Evolutionary conservation across 768 basidiomycete species (phyloP), one percentile per base, ranked within the genome.

Genomic region (Cystofilobasidium capitatum): DNA sequence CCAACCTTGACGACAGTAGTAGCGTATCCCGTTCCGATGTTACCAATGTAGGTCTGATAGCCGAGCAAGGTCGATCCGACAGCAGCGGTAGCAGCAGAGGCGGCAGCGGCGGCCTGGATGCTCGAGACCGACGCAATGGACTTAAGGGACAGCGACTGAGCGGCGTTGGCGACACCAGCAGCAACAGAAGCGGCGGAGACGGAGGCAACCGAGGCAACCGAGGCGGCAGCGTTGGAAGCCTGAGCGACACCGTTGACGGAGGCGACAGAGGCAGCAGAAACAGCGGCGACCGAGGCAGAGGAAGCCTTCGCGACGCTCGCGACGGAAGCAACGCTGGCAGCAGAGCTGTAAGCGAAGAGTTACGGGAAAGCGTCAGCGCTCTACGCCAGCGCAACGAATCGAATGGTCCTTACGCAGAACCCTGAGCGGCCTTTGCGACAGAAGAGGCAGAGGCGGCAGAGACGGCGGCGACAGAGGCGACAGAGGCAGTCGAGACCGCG

Each of bases 261-360:
- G 29, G 58, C 58, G 22, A n/a, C 22, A 4, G 36, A 36, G n/a
- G 31, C 35, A 20, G 58, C 36, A 8, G 31, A 35, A 3, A 24
- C n/a, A n/a, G 40, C 59, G 4, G 58, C 58, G 58, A 59, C 35
- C 9, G 58, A 59, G 9, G 58, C 33, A n/a, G 37, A 42, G 39
- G 58, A 36, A 22, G 37, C 35, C 8, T 35, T 20, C 36, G 58
- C 33, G 24, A 39, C 17, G 39, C 37, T 60, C 7, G 37, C 37
- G 39, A 35, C n/a, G 7, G 58, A 60, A 9, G 58, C 58, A 42
- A 24, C 16, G 24, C n/a, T 24, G 17, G 39, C 33, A 13, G 39
- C n/a, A 22, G 39, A 35, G 17, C 24, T 10, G 7, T 7, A 26
- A 7, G 49, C 49, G 26, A 29, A 35, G 4, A n/a, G n/a, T n/a